Base-by-base conservation (phyloP, 129 eudicot species). In the Flaveria brownii region DNA sequence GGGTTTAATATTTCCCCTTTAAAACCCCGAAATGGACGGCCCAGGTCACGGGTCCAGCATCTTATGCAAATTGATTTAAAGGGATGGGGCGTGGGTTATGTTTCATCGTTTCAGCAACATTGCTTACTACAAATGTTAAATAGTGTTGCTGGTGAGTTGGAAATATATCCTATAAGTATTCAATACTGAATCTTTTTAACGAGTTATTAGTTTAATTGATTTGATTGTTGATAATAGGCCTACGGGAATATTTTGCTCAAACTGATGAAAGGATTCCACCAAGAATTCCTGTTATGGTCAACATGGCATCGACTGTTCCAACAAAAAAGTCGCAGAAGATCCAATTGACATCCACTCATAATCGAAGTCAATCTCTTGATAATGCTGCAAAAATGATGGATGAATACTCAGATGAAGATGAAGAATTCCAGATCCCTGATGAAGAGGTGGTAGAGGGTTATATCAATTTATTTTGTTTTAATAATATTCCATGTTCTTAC, bases 71-170 rank as follows among this genome's bases (percentile, higher is more conserved):
- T 94, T 78, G 99, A 94, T 82, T 73, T 94, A 47, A 91, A 91
- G 81, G 99, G 99, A 41, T 94, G 99, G 99, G 99, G 96, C 9
- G 96, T 91, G 73, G 95, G 96, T 72, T 91, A 94, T 79, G 22
- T 94, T 17, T 81, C 97, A 73, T 91, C 90, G 45, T 94, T 91
- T 86, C 99, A 94, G 88, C 99, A 94, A 72, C 90, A 91, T 77
- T 91, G 99, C 80, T 86, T 94, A 55, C 89, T 94, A 75, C 99
- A 91, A 82, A 86, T 94, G 97, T 91, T 94, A 75, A 94, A 94
- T 81, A 82, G 97, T 81, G 99, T 94, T 70, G 96, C 99, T 33
- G 99, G 99, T 94, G 78, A 87, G 85, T 70, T 75, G 59, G 45
- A 73, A 12, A 3, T 80, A 56, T 77, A 77, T 45, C 43, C 1